phyloP scores from a whole-genome alignment of 1,139 yeast genomes.

The Blastobotrys capitulatus region DNA sequence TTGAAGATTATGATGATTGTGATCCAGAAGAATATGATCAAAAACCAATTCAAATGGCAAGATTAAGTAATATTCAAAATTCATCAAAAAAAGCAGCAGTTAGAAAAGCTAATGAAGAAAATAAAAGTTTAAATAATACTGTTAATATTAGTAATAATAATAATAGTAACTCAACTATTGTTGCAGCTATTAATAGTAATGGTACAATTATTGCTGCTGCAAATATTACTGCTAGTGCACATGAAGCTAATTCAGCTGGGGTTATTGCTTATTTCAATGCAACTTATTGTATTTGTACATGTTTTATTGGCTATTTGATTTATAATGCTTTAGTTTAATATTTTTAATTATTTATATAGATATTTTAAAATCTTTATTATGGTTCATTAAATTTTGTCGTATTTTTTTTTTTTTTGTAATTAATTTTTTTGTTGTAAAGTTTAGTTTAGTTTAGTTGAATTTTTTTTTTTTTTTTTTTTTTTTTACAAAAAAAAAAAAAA shows the following conservation, averaged over 20 bases:
- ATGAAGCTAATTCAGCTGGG: background rate
- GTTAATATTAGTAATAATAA: background rate
- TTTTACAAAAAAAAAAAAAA: background rate
- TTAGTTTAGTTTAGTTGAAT: too few species aligned
- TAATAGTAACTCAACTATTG: background rate
- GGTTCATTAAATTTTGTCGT: too few species aligned
- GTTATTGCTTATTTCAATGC: background rate
- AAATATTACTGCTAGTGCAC: background rate
- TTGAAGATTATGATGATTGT: slow-evolving; percentile 7
- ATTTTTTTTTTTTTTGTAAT: too few species aligned
- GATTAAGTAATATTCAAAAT: too few species aligned
- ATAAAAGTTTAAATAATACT: background rate
- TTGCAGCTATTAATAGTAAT: background rate
- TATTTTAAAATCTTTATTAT: too few species aligned
- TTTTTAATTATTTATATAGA: background rate
- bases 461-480: too few species aligned
- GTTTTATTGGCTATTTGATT: slow-evolving; percentile 1
- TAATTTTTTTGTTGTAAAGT: too few species aligned
- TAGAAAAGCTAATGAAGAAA: background rate
- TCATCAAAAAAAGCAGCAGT: background rate
- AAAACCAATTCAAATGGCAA: background rate
- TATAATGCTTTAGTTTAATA: background rate
- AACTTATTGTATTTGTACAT: slow-evolving; percentile 3
- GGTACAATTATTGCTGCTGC: background rate
- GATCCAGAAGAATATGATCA: background rate